Base-by-base conservation (phyloP, 2,329 filamentous ascomycete species). In the Aspergillus fructus region DNA sequence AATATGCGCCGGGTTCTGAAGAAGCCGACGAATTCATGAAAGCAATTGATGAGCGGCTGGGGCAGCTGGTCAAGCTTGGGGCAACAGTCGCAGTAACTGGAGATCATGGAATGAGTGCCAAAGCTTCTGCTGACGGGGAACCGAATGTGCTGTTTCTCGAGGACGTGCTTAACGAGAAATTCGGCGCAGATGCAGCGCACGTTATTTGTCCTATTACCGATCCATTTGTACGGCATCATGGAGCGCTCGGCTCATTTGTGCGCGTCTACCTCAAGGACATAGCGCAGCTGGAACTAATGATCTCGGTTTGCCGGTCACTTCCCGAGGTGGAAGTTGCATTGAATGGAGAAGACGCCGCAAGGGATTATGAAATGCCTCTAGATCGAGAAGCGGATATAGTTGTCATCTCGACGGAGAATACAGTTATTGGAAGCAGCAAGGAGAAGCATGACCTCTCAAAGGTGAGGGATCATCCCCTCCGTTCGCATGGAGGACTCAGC, bases 141-240 rank as follows among this genome's bases (percentile, higher is more conserved):
- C 49, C 49, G 4, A 42, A 51, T n/a, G 49, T 51, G 12, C 34
- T 37, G 12, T 37, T 37, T 7, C 34, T 37, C 6, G 34, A 37
- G 34, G 34, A 37, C 34, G 34, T 37, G 34, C 15, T 37, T 5
- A 37, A 37, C 15, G 34, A n/a, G 34, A 37, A 6, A 13, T 37
- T 37, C 7, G 49, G 49, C 12, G 34, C 24, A 8, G 34, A 23
- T 8, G 37, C 49, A 1, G 37, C 30, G 9, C 34, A 39, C 5
- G 49, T 51, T 5, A 51, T 51, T 15, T 51, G 49, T 30, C 49
- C 49, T 8, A 51, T 51, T 30, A 51, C 49, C 8, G 49, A 51
- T 12, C 49, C 49, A 9, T 51, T 51, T 15, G 49, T 51, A n/a
- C 49, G 49, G 13, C 49, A 51, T 30, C 49, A 51, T 42, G 49